Base-by-base conservation (phyloP, 2,329 filamentous ascomycete species). In the Lachnellula cervina region DNA sequence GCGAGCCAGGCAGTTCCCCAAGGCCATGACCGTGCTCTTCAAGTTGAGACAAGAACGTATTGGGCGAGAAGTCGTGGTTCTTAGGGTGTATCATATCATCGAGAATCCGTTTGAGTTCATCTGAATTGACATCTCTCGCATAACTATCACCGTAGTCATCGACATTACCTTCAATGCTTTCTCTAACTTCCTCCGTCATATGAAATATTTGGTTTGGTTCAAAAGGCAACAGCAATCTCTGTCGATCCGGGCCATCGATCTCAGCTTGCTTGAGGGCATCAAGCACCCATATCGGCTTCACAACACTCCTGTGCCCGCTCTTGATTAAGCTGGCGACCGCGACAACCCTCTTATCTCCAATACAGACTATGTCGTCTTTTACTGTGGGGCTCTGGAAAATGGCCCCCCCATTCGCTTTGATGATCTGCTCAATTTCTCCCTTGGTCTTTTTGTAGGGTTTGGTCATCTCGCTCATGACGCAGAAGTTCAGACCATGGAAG, bases 81-180 rank as follows among this genome's bases (percentile, higher is more conserved):
- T 78, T 76, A 0, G 77, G 75, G 23, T 58, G 56, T 11, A 61
- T 54, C 76, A 86, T 84, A 2, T 71, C 68, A 7, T 64, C 65
- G 45, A 86, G 60, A 0, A 85, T 67, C 3, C 69, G 68, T 40
- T 70, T 75, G 48, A 96, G 77, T 64, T 93, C 88, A 1, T 83
- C 78, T 0, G 80, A 64, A 0, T 76, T 78, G 8, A 87, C 74
- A 64, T 96, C 84, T 4, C 92, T 78, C 0, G 84, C 80, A 71
- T 89, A 97, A 66, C 90, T 92, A 69, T 99, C 94, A 0, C 88
- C 88, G 64, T 83, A 94, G 52, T 78, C 74, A 69, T 99, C 94
- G 2, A 87, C 78, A 60, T 87, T 89, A 3, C 74, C 73, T 38
- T 80, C 76, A 9, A 86, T 81, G 7, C 77, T 74, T 6, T 75